Conservation (phyloP, 305 asterid genomes). For the Andrographis paniculata region DNA sequence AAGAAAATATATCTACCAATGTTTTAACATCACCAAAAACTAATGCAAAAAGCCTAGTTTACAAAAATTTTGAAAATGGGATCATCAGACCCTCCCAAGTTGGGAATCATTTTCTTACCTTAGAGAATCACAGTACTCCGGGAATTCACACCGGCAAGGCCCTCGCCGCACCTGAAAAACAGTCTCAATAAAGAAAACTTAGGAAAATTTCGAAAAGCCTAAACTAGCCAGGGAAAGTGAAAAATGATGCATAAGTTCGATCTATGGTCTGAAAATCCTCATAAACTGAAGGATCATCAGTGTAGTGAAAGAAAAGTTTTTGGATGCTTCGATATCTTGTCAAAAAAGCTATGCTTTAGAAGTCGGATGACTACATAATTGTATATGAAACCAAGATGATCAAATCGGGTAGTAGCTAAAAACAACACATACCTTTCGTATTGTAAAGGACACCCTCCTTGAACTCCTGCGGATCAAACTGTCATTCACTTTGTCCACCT, state of each 20-base stretch:
- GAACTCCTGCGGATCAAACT: constrained; percentile 54
- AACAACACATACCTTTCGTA: constrained; percentile 60
- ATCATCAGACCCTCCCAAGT: no score
- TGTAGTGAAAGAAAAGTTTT: no score
- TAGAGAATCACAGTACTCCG: constrained; percentile 78
- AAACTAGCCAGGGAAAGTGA: no score
- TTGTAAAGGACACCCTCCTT: constrained; percentile 87
- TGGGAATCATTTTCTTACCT: constrained; percentile 29
- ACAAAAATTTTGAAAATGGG: no score
- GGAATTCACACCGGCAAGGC: constrained; percentile 58
- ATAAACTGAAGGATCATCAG: no score
- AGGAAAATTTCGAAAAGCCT: background rate
- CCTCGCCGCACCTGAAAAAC: constrained; percentile 49
- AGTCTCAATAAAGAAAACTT: background rate
- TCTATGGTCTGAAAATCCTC: background rate
- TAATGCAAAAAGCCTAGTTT: no score
- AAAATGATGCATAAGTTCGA: background rate
- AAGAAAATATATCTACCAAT: no score
- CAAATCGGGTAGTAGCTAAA: background rate
- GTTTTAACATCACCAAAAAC: no score
- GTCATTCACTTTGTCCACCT: constrained; percentile 82
- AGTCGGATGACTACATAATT: background rate
- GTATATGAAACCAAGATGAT: background rate
- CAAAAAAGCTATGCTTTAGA: background rate
- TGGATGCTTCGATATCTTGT: no score